Conservation (phyloP, 345 rosid genomes). For the Salix arbutifolia region DNA sequence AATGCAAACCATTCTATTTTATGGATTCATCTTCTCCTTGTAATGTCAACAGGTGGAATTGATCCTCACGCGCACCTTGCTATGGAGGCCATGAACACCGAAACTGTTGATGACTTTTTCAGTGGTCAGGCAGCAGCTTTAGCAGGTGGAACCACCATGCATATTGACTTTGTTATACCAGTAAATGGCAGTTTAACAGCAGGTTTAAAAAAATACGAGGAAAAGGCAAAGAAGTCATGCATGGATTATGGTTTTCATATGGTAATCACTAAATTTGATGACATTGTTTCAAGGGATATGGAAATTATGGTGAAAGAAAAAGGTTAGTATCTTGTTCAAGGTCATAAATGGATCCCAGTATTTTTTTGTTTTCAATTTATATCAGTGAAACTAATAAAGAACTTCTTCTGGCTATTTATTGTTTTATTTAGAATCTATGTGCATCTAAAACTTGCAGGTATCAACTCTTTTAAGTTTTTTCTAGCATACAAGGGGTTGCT, state of each 20-base stretch:
- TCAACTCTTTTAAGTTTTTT: conserved; percentile 98
- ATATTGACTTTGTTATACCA: conserved; percentile 88
- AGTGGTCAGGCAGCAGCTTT: conserved; percentile 99
- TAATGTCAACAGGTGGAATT: conserved; percentile 64
- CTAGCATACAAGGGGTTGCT: conserved; percentile 85
- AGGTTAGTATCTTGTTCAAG: conserved; percentile 36
- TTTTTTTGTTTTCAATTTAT: not conserved
- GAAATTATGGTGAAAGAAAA: conserved; percentile 81
- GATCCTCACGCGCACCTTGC: conserved; percentile 94
- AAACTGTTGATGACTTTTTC: conserved; percentile 81
- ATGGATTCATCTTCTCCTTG: not conserved
- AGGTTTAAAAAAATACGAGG: conserved; percentile 67
- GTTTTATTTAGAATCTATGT: not conserved
- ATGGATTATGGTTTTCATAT: conserved; percentile 99
- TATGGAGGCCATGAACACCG: conserved; percentile 72
- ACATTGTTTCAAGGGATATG: conserved; percentile 75
- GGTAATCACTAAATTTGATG: conserved; percentile 95
- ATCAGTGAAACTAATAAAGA: not conserved
- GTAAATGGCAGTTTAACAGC: conserved; percentile 69
- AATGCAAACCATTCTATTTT: not conserved
- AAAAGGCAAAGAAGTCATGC: conserved; percentile 64
- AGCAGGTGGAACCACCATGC: conserved; percentile 99
- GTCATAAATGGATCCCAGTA: not conserved
- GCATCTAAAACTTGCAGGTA: conserved; percentile 43
- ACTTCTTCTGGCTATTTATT: not conserved